phyloP scores from a whole-genome alignment of 345 rosid genomes.

The Brassica rapa region DNA sequence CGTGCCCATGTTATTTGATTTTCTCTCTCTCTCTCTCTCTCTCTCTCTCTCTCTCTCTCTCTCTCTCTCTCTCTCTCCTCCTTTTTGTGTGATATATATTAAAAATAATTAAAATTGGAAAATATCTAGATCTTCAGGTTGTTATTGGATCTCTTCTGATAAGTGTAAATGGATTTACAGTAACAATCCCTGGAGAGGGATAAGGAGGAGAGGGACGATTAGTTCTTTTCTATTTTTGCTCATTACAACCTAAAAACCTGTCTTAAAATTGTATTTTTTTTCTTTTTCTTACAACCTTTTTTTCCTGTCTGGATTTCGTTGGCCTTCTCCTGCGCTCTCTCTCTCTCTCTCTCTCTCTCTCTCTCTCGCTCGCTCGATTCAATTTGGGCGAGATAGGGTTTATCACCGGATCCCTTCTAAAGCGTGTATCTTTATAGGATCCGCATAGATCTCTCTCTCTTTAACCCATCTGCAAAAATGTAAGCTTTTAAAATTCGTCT shows the following conservation, averaged over 20 bases:
- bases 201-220: conserved; percentile 15
- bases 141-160: conserved; percentile 24
- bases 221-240: conserved; percentile 24
- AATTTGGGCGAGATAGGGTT: conserved; percentile 45
- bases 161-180: conserved; percentile 26
- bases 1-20: conserved; percentile 23
- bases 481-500: conserved; percentile 11
- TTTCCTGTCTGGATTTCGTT: conserved; percentile 15
- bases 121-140: conserved; percentile 38
- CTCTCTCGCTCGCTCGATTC: conserved; percentile 34
- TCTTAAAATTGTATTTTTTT: not conserved
- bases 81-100: not conserved
- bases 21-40: not conserved
- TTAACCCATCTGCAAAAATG: conserved; percentile 16
- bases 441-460: conserved; percentile 21
- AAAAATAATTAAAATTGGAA: conserved; percentile 13
- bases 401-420: conserved; percentile 29
- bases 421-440: conserved; percentile 1
- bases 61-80: not conserved
- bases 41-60: no score
- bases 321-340: not conserved
- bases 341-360: conserved; percentile 25
- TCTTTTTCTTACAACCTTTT: not conserved
- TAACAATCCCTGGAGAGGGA: conserved; percentile 22
- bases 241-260: conserved; percentile 27